Evolutionary conservation across 2,329 filamentous ascomycete species (phyloP).

Genomic region (Scopulariopsis brevicaulis): DNA sequence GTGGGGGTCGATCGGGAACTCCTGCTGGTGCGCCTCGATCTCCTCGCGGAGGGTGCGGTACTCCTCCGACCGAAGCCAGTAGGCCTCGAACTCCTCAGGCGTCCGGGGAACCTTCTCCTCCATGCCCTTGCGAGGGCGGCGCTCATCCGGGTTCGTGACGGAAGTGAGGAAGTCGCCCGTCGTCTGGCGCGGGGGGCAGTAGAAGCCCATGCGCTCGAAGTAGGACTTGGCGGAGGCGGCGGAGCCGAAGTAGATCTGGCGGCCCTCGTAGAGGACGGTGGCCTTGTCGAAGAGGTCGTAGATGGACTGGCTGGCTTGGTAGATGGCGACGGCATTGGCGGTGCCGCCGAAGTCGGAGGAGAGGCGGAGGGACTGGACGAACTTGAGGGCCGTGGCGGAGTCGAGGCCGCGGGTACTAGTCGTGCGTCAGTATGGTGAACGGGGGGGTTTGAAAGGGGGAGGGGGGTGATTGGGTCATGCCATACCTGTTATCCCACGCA

Average conservation of each 20-base stretch:
- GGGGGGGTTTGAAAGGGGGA: background rate
- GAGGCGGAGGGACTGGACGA: constrained; percentile 54
- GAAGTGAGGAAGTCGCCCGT: constrained; percentile 61
- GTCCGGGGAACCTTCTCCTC: constrained; percentile 54
- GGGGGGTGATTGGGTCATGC: background rate
- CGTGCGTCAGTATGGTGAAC: background rate
- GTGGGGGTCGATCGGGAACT: constrained; percentile 28
- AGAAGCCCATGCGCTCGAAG: constrained; percentile 59
- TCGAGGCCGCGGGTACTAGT: constrained; percentile 57
- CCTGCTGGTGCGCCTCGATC: constrained; percentile 36
- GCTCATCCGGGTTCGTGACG: constrained; percentile 53
- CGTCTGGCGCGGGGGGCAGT: constrained; percentile 55
- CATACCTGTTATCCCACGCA: constrained; percentile 58
- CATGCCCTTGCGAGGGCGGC: constrained; percentile 42
- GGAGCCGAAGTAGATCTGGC: constrained; percentile 66
- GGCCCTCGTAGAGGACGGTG: constrained; percentile 63
- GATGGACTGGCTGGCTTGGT: constrained; percentile 59
- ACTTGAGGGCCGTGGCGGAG: constrained; percentile 61
- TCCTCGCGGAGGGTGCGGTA: constrained; percentile 29
- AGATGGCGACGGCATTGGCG: constrained; percentile 57
- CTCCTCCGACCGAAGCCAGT: constrained; percentile 33
- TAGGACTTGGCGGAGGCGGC: constrained; percentile 46
- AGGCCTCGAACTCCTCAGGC: constrained; percentile 53
- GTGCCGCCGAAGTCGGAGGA: constrained; percentile 52
- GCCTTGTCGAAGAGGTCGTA: constrained; percentile 69